These are phyloP conservation scores for Leccinum fibrillosum DNA, from an alignment of 768 basidiomycete species.

Conservation along the genomic window DNA sequence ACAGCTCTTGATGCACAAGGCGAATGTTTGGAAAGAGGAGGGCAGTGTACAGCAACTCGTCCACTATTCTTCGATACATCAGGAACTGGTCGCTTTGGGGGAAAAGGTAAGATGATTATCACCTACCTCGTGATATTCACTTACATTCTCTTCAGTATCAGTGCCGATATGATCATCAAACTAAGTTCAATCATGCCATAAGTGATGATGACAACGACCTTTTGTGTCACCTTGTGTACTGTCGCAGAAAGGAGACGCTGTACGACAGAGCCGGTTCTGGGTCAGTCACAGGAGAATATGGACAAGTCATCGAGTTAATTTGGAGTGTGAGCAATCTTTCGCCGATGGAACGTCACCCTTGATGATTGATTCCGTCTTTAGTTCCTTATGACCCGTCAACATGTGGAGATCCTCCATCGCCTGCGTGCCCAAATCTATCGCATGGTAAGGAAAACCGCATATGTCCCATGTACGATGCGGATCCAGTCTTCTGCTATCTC, in stretches of 20 bases:
- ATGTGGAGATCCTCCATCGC: conserved; percentile 3
- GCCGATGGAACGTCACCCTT: background rate
- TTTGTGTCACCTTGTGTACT: conserved; percentile 18
- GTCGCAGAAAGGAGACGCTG: conserved; percentile 13
- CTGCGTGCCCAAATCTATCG: conserved; percentile 24
- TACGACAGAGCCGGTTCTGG: background rate
- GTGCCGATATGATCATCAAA: conserved; percentile 15
- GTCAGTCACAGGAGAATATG: conserved; percentile 6
- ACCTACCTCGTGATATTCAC: background rate
- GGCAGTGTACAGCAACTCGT: conserved; percentile 16
- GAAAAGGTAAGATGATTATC: conserved; percentile 2
- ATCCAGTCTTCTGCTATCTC: conserved; percentile 6
- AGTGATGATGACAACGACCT: conserved; percentile 17
- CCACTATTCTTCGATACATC: conserved; percentile 13
- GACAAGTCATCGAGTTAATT: conserved; percentile 22
- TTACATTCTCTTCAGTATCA: conserved; percentile 3
- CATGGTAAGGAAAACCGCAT: conserved; percentile 27
- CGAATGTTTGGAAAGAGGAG: conserved; percentile 12
- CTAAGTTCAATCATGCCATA: background rate
- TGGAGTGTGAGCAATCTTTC: conserved; percentile 15
- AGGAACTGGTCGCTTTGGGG: conserved; percentile 9
- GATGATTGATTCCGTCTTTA: background rate
- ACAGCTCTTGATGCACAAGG: conserved; percentile 1
- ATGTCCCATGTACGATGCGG: conserved; percentile 17
- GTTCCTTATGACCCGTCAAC: conserved; percentile 8